A percentile compares a stretch with the other conserved stretches of the same genome.
phyloP scores from a whole-genome alignment of 306 rosid genomes.

The Arachis stenosperma region DNA sequence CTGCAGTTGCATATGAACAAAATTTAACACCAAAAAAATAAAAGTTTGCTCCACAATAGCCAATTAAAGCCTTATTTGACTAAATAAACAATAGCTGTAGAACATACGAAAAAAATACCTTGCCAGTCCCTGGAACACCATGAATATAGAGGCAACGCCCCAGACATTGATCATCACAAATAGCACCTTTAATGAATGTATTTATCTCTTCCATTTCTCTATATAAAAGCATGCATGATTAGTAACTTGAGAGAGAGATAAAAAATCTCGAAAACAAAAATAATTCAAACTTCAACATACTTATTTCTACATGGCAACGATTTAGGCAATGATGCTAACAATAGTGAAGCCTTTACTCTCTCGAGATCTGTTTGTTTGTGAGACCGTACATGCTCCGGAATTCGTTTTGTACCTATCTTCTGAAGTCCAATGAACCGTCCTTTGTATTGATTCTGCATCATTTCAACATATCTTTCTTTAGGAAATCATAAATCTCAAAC shows the following conservation, averaged over 20 bases:
- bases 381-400: slow-evolving; percentile 79
- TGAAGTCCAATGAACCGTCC: slow-evolving; percentile 85
- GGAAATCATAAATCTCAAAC: slow-evolving; percentile 37
- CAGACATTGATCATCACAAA: slow-evolving; percentile 82
- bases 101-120: slow-evolving; percentile 51
- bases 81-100: slow-evolving; percentile 21
- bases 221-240: slow-evolving; percentile 39
- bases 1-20: slow-evolving; percentile 53
- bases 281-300: slow-evolving; percentile 55
- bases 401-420: slow-evolving; percentile 80
- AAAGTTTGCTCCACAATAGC: slow-evolving; percentile 4
- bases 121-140: slow-evolving; percentile 99
- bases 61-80: slow-evolving; percentile 14
- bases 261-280: slow-evolving; percentile 12
- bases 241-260: slow-evolving; percentile 28
- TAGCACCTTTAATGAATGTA: slow-evolving; percentile 79
- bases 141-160: slow-evolving; percentile 94
- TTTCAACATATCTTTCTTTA: slow-evolving; percentile 33
- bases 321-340: slow-evolving; percentile 85
- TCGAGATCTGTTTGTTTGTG: slow-evolving; percentile 90
- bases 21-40: background rate
- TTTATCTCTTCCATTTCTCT: slow-evolving; percentile 92
- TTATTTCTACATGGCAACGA: slow-evolving; percentile 86
- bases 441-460: slow-evolving; percentile 70
- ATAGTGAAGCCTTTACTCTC: slow-evolving; percentile 86